phyloP scores from a whole-genome alignment of 805 yeast species.

The Yarrowia hollandica region DNA sequence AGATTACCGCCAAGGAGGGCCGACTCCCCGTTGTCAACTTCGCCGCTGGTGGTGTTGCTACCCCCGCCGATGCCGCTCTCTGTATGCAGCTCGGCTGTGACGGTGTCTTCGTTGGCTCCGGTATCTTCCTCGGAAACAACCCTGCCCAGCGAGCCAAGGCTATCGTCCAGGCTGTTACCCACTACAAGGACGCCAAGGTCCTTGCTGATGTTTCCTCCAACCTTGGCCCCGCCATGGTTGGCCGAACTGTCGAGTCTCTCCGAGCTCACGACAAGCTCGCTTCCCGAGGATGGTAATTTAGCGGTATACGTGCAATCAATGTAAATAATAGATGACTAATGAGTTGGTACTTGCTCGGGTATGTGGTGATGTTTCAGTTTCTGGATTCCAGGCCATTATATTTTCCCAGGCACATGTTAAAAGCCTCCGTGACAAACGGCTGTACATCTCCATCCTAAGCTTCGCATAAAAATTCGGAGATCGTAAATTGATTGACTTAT shows the following conservation, averaged over 20 bases:
- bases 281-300: conserved; percentile 32
- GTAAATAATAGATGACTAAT: conserved; percentile 29
- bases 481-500: too few species aligned
- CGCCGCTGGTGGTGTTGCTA: conserved; percentile 87
- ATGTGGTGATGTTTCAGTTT: not conserved
- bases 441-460: too few species aligned
- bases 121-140: conserved; percentile 71
- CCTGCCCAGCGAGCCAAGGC: conserved; percentile 74
- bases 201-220: conserved; percentile 66
- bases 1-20: conserved; percentile 51
- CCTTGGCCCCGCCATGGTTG: conserved; percentile 76
- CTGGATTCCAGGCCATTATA: not conserved
- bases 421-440: too few species aligned
- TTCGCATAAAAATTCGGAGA: too few species aligned
- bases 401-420: too few species aligned
- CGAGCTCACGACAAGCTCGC: conserved; percentile 43
- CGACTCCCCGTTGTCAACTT: conserved; percentile 79
- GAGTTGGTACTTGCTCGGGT: not conserved
- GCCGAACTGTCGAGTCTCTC: conserved; percentile 58
- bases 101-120: conserved; percentile 77
- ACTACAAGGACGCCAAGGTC: conserved; percentile 59
- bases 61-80: conserved; percentile 84
- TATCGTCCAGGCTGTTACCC: conserved; percentile 77
- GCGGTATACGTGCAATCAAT: conserved; percentile 1
- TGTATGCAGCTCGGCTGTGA: conserved; percentile 81